Base-by-base conservation (phyloP, 768 basidiomycete species). In the Lentinula boryana region DNA sequence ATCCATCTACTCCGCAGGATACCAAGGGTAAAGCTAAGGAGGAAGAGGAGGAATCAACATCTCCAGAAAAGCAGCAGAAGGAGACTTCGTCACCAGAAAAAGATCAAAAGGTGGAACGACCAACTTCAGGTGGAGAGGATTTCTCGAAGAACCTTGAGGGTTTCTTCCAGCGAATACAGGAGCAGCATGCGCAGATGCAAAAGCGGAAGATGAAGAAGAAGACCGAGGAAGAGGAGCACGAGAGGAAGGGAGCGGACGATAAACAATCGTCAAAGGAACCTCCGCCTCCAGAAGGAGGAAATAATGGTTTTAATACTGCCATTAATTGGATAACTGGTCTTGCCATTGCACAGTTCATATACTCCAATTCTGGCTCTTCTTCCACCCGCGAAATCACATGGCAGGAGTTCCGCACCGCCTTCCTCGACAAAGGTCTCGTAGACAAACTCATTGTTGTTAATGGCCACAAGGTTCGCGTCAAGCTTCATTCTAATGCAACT, bases 351-450 rank as follows among this genome's bases (percentile, higher is more conserved):
- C 88, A 86, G 67, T 80, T 88, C 66, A 77, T 88, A 13, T 90
- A 87, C 66, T 82, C 83, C 13, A 78, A 84, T 60, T 81, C 85
- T 12, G 78, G 76, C 41, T 72, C 77, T 0, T 75, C 81, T 4
- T 74, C 76, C 27, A 84, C 89, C 1, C 85, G 90, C 62, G 97
- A 99, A 76, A 98, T 99, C 66, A 99, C 97, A 64, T 99, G 97
- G 96, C 95, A 98, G 75, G 97, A 98, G 74, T 99, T 99, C 79
- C 87, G 95, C 56, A 95, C 93, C 49, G 93, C 94, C 9, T 93
- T 99, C 79, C 88, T 99, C 50, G 90, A 96, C 74, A 95, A 95
- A 70, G 96, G 94, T 46, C 84, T 98, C 57, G 96, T 99, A 40
- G 95, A 98, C 66, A 94, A 87, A 68, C 86, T 98, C 60, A 83